Percentiles rank a stretch among this genome's conserved stretches.
Conservation (phyloP, 352 stramenopile genomes). For the Globisporangium alternatum region DNA sequence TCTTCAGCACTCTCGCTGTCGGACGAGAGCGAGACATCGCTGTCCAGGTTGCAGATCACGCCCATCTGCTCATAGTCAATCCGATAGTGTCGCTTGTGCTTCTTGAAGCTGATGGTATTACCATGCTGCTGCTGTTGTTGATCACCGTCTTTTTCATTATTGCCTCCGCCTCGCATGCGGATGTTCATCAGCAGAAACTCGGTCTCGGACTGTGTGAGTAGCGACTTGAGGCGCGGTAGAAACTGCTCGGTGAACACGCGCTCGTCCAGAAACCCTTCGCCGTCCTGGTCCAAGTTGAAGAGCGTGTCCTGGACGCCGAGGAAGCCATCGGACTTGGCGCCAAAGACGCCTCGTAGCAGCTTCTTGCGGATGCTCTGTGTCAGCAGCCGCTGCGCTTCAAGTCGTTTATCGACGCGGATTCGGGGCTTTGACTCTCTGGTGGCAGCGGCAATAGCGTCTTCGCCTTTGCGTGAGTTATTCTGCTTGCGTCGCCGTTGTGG, state of each 20-base stretch:
- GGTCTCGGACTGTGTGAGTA: slow-evolving; percentile 41
- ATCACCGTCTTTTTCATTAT: not conserved
- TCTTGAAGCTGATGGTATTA: not conserved
- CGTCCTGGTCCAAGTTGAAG: slow-evolving; percentile 30
- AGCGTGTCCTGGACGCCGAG: slow-evolving; percentile 42
- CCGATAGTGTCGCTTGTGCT: slow-evolving; percentile 13
- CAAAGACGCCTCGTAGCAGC: slow-evolving; percentile 40
- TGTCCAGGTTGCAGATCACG: slow-evolving; percentile 44
- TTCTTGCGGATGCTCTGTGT: slow-evolving; percentile 52
- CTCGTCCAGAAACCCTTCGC: slow-evolving; percentile 38
- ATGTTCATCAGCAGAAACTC: slow-evolving; percentile 49
- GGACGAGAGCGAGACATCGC: slow-evolving; percentile 42
- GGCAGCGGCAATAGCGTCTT: slow-evolving; percentile 1
- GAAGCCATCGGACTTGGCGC: slow-evolving; percentile 31
- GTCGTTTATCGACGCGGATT: slow-evolving; percentile 46
- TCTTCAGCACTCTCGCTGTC: slow-evolving; percentile 19
- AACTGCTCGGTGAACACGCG: slow-evolving; percentile 38
- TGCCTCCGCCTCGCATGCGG: slow-evolving; percentile 13
- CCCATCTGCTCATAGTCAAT: slow-evolving; percentile 61
- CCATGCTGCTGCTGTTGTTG: not conserved
- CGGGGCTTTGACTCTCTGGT: slow-evolving; percentile 3
- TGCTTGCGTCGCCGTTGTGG: slow-evolving; percentile 4
- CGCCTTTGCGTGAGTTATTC: not conserved
- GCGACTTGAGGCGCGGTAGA: slow-evolving; percentile 35
- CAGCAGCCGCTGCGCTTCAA: slow-evolving; percentile 48